phyloP scores from a whole-genome alignment of 768 basidiomycete genomes.

The Tricholoma hemisulphureum region DNA sequence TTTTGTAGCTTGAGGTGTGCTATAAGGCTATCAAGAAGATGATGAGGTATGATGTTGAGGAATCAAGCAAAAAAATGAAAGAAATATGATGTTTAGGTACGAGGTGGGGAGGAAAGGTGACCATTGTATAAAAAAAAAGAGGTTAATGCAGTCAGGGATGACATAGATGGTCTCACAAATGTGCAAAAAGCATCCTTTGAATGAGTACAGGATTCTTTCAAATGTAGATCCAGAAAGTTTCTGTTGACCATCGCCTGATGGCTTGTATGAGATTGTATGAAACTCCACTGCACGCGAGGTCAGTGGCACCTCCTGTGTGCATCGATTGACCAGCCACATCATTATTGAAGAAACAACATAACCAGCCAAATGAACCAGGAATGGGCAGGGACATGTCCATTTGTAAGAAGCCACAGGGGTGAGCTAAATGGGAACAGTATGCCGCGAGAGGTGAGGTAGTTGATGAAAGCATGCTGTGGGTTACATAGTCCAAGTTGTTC shows the following conservation, averaged over 20 bases:
- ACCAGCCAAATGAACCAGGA: neutral
- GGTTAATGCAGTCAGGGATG: too few relatives aligned
- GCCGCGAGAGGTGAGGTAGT: neutral
- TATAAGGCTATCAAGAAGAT: too few relatives aligned
- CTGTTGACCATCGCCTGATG: slow-evolving; percentile 37
- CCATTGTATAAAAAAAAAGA: too few relatives aligned
- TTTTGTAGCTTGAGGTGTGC: too few relatives aligned
- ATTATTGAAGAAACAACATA: neutral
- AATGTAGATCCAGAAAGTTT: slow-evolving; percentile 29
- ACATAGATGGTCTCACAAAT: too few relatives aligned
- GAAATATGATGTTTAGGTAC: too few relatives aligned
- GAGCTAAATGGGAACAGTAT: neutral
- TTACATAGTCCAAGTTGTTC: too few relatives aligned
- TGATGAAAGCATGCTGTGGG: neutral
- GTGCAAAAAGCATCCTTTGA: too few relatives aligned
- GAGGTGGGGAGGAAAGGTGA: too few relatives aligned
- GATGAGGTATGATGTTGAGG: too few relatives aligned
- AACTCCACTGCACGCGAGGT: slow-evolving; percentile 27
- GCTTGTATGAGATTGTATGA: slow-evolving; percentile 33
- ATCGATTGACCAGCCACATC: neutral
- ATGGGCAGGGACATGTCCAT: neutral
- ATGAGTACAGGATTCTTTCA: slow-evolving; percentile 2
- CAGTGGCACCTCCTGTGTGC: slow-evolving; percentile 36
- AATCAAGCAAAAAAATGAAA: too few relatives aligned
- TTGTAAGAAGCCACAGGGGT: neutral